Conservation (phyloP, 108 stramenopile genomes). For the Cyclotella baltica region DNA sequence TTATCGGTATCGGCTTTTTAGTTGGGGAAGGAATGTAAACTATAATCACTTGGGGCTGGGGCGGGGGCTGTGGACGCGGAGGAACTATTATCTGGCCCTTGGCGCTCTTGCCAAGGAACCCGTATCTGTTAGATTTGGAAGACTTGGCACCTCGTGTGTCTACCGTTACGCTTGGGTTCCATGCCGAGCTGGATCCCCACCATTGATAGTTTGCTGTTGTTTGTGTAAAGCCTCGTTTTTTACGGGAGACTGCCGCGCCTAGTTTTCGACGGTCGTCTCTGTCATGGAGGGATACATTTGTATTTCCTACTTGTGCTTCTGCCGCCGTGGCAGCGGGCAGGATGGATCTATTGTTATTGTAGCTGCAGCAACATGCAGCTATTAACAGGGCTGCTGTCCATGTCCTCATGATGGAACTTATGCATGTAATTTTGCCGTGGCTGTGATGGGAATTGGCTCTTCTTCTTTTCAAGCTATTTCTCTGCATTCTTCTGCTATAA, state of each 20-base stretch:
- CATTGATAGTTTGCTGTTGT: background rate
- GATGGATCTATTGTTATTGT: too few species aligned
- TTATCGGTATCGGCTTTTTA: background rate
- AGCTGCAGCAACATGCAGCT: too few species aligned
- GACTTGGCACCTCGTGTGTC: background rate
- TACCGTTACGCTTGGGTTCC: background rate
- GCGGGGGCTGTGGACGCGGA: background rate
- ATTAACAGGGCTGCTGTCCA: too few species aligned
- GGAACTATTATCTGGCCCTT: background rate
- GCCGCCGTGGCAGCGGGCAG: too few species aligned
- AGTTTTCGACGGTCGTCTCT: background rate
- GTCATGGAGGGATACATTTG: too few species aligned
- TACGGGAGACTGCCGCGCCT: background rate
- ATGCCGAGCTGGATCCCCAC: conserved; percentile 8
- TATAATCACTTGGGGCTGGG: background rate
- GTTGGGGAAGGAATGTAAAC: conserved; percentile 5
- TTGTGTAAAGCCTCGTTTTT: background rate
- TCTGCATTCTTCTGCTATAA: too few species aligned
- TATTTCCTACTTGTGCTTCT: background rate
- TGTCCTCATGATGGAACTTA: too few species aligned
- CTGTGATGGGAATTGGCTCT: too few species aligned
- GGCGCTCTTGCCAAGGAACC: background rate
- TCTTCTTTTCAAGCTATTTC: too few species aligned
- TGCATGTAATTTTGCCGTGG: too few species aligned
- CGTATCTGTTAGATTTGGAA: background rate